Conservation (phyloP, 1,284 basidiomycete species). For the Termitomyces sp. region DNA sequence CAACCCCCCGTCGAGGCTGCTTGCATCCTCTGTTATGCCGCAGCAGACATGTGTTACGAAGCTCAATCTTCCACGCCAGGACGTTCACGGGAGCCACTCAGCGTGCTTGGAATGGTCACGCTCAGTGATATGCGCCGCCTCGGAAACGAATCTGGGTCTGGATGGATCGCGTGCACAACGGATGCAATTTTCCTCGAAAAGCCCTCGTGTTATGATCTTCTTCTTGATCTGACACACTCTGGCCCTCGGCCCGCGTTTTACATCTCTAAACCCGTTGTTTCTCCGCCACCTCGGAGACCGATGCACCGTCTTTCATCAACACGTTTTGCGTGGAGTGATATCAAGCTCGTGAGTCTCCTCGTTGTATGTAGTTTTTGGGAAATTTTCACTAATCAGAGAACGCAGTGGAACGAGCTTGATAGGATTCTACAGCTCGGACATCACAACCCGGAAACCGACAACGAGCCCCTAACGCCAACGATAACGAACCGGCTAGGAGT, state of each 20-base stretch:
- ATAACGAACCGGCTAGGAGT: conserved; percentile 27
- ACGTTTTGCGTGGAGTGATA: conserved; percentile 76
- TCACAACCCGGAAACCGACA: conserved; percentile 22
- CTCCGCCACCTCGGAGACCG: conserved; percentile 34
- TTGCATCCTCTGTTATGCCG: conserved; percentile 69
- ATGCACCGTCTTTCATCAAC: conserved; percentile 55
- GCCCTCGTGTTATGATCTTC: conserved; percentile 67
- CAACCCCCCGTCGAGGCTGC: conserved; percentile 73
- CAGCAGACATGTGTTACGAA: conserved; percentile 67
- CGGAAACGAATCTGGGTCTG: conserved; percentile 61
- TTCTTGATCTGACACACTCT: conserved; percentile 67
- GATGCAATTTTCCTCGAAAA: conserved; percentile 78
- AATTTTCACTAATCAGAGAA: not conserved
- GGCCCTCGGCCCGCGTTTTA: conserved; percentile 63
- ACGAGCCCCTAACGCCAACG: conserved; percentile 7
- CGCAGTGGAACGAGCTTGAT: conserved; percentile 70
- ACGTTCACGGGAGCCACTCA: conserved; percentile 42
- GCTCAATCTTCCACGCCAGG: conserved; percentile 33
- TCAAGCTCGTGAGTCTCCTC: conserved; percentile 51
- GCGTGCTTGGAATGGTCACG: conserved; percentile 72
- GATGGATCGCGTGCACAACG: conserved; percentile 81
- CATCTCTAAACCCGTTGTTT: conserved; percentile 43
- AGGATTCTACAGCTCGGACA: conserved; percentile 56
- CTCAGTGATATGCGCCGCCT: conserved; percentile 64
- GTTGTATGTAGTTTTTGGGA: not conserved